Percentiles rank a stretch among this genome's conserved stretches.
These are phyloP conservation scores for Ajuga chamaepitys DNA, from an alignment of 257 asterid species.

Conservation along the genomic window DNA sequence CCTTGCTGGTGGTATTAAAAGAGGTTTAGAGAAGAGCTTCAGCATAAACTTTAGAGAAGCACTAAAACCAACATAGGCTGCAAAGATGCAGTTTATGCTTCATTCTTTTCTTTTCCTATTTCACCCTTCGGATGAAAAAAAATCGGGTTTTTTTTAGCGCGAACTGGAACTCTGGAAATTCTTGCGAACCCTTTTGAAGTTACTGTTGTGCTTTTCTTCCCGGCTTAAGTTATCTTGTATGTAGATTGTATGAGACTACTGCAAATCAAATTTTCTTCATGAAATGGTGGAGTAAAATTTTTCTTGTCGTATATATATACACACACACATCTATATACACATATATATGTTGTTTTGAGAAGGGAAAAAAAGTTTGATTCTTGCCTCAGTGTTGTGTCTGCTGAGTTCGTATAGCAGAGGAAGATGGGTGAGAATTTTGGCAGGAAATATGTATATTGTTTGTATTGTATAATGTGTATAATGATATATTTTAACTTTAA, in stretches of 20 bases:
- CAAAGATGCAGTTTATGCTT: not conserved
- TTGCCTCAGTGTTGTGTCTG: not conserved
- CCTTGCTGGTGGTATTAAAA: slow-evolving; percentile 37
- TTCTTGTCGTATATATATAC: not conserved
- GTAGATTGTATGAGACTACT: slow-evolving; percentile 4
- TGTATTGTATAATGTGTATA: too few species aligned
- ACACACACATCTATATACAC: too few species aligned
- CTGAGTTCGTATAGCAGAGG: not conserved
- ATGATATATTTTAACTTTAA: too few species aligned
- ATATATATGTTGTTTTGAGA: too few species aligned
- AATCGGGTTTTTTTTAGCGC: not conserved
- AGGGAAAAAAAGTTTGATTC: too few species aligned
- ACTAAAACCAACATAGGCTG: slow-evolving; percentile 32
- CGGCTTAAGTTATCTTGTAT: not conserved
- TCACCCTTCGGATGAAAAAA: not conserved
- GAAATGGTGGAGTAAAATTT: not conserved
- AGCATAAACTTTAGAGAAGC: slow-evolving; percentile 65
- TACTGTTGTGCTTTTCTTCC: not conserved
- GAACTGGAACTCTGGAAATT: not conserved
- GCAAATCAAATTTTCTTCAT: not conserved
- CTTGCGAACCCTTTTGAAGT: not conserved
- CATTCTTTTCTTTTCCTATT: not conserved
- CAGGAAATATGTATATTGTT: too few species aligned
- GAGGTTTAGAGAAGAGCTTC: slow-evolving; percentile 64
- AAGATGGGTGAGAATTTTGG: not conserved